Evolutionary conservation across 1,284 basidiomycete genomes (phyloP).

Genomic region (Caloboletus firmus): DNA sequence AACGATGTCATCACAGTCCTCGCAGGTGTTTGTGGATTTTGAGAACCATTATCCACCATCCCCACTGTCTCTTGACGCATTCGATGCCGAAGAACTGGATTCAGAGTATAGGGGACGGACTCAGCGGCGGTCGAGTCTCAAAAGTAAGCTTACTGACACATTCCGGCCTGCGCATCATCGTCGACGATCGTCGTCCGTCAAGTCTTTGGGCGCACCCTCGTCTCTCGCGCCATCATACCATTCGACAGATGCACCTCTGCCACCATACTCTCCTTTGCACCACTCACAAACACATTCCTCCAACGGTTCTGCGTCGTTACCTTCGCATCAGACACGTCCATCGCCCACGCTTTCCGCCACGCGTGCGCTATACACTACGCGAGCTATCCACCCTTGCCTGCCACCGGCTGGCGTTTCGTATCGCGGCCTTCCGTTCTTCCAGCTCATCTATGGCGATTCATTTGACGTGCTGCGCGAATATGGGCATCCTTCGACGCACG

Average conservation of each 20-base stretch:
- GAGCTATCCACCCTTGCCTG: conserved; percentile 62
- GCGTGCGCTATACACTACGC: conserved; percentile 60
- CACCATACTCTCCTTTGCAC: no score
- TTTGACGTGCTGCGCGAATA: conserved; percentile 71
- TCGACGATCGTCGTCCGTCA: conserved; percentile 39
- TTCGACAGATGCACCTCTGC: no score
- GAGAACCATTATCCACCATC: conserved; percentile 25
- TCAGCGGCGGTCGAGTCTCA: conserved; percentile 46
- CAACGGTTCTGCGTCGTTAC: conserved; percentile 15
- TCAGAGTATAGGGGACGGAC: conserved; percentile 42
- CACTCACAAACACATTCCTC: conserved; percentile 9
- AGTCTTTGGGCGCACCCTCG: no score
- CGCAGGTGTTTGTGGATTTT: conserved; percentile 36
- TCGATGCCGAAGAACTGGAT: conserved; percentile 35
- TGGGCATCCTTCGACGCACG: conserved; percentile 70
- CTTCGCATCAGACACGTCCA: conserved; percentile 26
- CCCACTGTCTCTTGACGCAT: conserved; percentile 23
- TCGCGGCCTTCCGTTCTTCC: conserved; percentile 71
- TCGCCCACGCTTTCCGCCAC: conserved; percentile 44
- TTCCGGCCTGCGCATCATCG: conserved; percentile 37
- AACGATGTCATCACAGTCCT: conserved; percentile 34
- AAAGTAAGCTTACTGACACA: conserved; percentile 47
- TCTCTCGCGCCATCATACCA: no score
- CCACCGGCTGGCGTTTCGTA: conserved; percentile 66
- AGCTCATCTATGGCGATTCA: conserved; percentile 55